Conservation (phyloP, 2,329 filamentous ascomycete genomes). For the Xylariaceae sp. region DNA sequence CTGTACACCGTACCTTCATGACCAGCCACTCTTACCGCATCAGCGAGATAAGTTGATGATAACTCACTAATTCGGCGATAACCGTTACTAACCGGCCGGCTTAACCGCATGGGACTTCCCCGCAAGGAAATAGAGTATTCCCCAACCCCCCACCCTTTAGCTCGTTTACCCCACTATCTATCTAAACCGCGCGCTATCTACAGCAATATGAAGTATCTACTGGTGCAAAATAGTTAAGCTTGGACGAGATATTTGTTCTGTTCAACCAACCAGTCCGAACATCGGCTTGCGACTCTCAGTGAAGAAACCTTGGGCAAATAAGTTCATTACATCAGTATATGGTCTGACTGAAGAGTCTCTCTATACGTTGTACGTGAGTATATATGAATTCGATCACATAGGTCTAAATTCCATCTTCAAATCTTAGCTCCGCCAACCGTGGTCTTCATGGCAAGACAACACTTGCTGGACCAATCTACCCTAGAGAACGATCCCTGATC, state of each 20-base stretch:
- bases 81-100: constrained; percentile 20
- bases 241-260: too few relatives aligned
- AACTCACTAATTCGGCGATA: not conserved
- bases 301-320: not conserved
- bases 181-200: too few relatives aligned
- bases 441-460: too few relatives aligned
- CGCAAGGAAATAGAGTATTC: constrained; percentile 26
- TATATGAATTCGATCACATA: too few relatives aligned
- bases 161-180: not conserved
- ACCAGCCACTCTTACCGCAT: not conserved
- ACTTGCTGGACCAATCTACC: not conserved
- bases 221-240: not conserved
- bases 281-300: constrained; percentile 1
- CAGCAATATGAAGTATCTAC: not conserved
- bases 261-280: constrained; percentile 5
- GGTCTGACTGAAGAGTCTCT: too few relatives aligned
- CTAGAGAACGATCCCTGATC: too few relatives aligned
- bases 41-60: not conserved
- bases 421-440: too few relatives aligned
- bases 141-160: not conserved
- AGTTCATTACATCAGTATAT: too few relatives aligned
- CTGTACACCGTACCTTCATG: not conserved
- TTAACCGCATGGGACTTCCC: constrained; percentile 38
- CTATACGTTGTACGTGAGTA: too few relatives aligned
- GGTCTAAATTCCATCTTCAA: too few relatives aligned